These are phyloP conservation scores for Candida oleophila DNA, from an alignment of 805 yeast genomes.

Conservation along the genomic window DNA sequence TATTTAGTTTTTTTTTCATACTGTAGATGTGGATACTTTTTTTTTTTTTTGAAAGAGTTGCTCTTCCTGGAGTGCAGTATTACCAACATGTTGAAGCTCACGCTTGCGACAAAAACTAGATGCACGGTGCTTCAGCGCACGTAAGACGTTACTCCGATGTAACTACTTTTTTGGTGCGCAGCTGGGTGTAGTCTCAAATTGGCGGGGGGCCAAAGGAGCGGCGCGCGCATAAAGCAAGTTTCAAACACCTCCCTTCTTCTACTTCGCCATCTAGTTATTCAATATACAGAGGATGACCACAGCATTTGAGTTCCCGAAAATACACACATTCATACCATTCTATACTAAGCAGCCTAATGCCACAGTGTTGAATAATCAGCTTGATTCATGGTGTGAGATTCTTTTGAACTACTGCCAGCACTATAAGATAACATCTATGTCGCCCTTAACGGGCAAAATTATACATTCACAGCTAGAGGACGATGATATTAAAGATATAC, in stretches of 20 bases:
- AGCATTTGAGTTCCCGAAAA: constrained; percentile 38
- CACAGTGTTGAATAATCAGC: constrained; percentile 73
- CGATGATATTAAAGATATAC: constrained; percentile 16
- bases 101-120: too few species aligned
- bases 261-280: background rate
- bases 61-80: too few species aligned
- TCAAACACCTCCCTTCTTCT: background rate
- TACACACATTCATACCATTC: constrained; percentile 77
- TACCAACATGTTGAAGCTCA: too few species aligned
- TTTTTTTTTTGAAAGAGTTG: too few species aligned
- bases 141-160: too few species aligned
- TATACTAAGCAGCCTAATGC: constrained; percentile 87
- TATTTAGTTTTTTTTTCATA: too few species aligned
- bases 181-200: background rate
- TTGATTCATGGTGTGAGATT: constrained; percentile 72
- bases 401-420: constrained; percentile 60
- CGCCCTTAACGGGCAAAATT: constrained; percentile 27
- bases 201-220: background rate
- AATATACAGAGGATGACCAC: constrained; percentile 5
- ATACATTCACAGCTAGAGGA: constrained; percentile 22
- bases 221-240: background rate
- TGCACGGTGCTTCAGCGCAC: too few species aligned
- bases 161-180: background rate
- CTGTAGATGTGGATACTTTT: too few species aligned
- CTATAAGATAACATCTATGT: constrained; percentile 38